Evolutionary conservation across 139 green algal genomes (phyloP), one percentile per base, ranked within the genome.

Genomic region (Chlorella vulgaris): DNA sequence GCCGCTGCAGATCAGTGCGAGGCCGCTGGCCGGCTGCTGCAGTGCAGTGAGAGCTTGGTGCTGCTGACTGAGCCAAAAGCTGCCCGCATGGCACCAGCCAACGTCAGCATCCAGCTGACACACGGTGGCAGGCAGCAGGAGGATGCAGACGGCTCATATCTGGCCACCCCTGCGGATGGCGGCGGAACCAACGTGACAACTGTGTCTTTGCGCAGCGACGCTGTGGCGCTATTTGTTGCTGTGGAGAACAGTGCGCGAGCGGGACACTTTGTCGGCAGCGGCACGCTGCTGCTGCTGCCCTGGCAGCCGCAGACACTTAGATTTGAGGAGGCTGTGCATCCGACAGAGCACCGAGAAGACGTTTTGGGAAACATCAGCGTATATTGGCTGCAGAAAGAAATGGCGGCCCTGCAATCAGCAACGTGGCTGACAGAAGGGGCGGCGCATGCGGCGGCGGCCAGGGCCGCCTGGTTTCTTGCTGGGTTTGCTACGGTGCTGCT

Each of bases 181-280:
- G 58, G 42, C 75, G 61, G 28, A 24, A 65, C 28, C 39, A 58
- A 4, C 24, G 21, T 35, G 1, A 74, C 82, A 13, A 24, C 50
- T 0, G 85, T 87, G 40, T 73, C 26, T 0, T 62, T 87, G 6
- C 58, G 24, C n/a, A 82, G 58, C 31, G 13, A 66, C 28, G 38
- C 36, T 6, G 75, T 86, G 33, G 83, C 86, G 33, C 67, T 78
- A n/a, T 86, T 74, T 67, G 81, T 85, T 7, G 50, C 36, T 0
- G 4, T 86, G 10, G 76, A 89, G 28, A 69, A 63, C 18, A 18
- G 36, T 8, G 42, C 50, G 68, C n/a, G 84, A 35, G n/a, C 74
- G 0, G 82, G 87, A n/a, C 78, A 62, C 24, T 91, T 91, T 69
- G 84, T 69, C 38, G 68, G 82, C 39, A 90, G 88, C 58, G 85